These are phyloP conservation scores for Liriodendron chinense DNA, from an alignment of 164 flowering plant species.

Conservation along the genomic window DNA sequence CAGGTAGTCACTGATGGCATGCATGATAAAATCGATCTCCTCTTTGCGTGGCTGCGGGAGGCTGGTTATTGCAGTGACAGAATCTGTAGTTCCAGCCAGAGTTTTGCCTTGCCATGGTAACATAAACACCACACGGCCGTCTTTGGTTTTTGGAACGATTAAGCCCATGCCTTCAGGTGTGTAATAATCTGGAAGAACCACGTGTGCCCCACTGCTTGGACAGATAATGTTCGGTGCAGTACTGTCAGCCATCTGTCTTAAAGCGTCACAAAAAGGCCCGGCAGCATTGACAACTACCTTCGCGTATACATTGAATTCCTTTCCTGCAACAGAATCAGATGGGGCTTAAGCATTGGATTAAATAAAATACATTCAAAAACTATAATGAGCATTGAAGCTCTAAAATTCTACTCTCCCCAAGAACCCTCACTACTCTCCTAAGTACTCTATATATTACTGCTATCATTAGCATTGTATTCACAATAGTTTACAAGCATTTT, in stretches of 20 bases:
- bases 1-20: neutral
- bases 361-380: neutral
- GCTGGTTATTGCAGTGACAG: neutral
- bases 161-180: constrained; percentile 20
- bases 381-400: neutral
- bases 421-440: neutral
- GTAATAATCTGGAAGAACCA: constrained; percentile 21
- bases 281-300: constrained; percentile 26
- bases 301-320: constrained; percentile 25
- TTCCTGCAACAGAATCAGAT: constrained; percentile 13
- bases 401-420: neutral
- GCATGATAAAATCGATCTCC: neutral
- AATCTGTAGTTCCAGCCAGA: neutral
- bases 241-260: neutral
- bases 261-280: constrained; percentile 20
- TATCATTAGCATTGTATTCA: too few relatives aligned
- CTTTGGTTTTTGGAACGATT: neutral
- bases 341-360: neutral
- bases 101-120: neutral
- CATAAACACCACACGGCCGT: neutral
- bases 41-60: neutral
- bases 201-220: constrained; percentile 2
- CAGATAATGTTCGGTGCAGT: neutral
- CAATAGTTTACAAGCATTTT: too few relatives aligned
- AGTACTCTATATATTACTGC: too few relatives aligned